Base-by-base conservation (phyloP, 73 alveolate genomes). In the Blepharisma japonicum region DNA sequence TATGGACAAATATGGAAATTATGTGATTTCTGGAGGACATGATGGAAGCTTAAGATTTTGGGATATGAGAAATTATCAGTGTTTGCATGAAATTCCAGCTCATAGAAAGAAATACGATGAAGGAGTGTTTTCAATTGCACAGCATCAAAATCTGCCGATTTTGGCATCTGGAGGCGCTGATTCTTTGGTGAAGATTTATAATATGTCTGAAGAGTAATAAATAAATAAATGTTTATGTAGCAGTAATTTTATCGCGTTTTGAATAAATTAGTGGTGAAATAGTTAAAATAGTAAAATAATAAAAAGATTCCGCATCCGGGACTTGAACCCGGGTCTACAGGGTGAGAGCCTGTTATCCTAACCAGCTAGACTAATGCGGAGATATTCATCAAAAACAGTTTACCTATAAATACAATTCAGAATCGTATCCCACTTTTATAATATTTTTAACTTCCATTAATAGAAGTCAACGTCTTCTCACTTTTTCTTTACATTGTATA, bases 121-220 rank as follows among this genome's bases (percentile, higher is more conserved):
- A 82, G 42, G 82, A 14, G 76, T 82, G 21, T 77, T 77, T 38
- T 53, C 56, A 7, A 55, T 82, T 45, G 81, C 46, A 11, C 78
- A 54, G 46, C 86, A 82, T 78, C 71, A 50, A 45, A 79, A 56
- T 55, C 54, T 47, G 6, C 67, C 51, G 49, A 25, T 74, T 23
- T 42, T 78, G 11, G 89, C 86, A 20, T 54, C 76, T 42, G 55
- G 68, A 8, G 89, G 89, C 27, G 82, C 89, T 55, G 89, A 82
- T 79, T 74, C 87, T 46, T 38, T 55, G 18, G 72, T 82, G 32
- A 82, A 82, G 50, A 18, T 78, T 7, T 78, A 32, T 32, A 32
- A 32, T 32, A 32, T 32, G 42, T 32, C 42, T 32, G 42, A 32
- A 32, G 42, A 32, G 42, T 32, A 32, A 32, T 32, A 32, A 32